A percentile compares a stretch with the other conserved stretches of the same genome.
These are phyloP conservation scores for Phytophthora agathidicida DNA, from an alignment of 352 stramenopile species.

Conservation along the genomic window DNA sequence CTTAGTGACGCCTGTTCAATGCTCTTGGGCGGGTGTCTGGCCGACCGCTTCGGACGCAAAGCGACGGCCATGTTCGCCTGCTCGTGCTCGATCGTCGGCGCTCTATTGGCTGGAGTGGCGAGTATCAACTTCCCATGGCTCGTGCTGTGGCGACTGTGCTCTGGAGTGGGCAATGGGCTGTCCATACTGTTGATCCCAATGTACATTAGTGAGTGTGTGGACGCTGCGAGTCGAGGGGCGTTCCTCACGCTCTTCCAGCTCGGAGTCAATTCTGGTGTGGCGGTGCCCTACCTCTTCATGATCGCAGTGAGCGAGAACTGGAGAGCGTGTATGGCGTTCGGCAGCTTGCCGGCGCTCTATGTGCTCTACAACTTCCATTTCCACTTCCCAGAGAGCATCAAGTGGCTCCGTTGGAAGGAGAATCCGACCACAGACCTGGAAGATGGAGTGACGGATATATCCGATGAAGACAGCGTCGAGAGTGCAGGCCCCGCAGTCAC, in stretches of 20 bases:
- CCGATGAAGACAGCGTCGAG: conserved; percentile 40
- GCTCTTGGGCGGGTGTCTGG: conserved; percentile 72
- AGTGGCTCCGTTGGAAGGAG: conserved; percentile 78
- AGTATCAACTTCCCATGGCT: conserved; percentile 68
- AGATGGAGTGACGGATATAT: conserved; percentile 40
- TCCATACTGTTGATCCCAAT: conserved; percentile 89
- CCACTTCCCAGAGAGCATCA: conserved; percentile 79
- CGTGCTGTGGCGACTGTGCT: conserved; percentile 72
- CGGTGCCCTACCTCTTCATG: conserved; percentile 86
- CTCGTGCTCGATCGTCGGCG: conserved; percentile 69
- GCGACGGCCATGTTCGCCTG: conserved; percentile 77
- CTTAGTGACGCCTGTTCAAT: conserved; percentile 84
- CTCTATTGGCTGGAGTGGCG: conserved; percentile 56
- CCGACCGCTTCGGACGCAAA: conserved; percentile 78
- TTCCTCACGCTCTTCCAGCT: conserved; percentile 86
- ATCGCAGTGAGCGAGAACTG: conserved; percentile 77
- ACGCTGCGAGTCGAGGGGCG: conserved; percentile 59
- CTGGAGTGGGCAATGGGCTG: conserved; percentile 80
- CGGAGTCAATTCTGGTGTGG: conserved; percentile 77
- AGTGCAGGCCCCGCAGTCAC: conserved; percentile 3
- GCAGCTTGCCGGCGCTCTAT: conserved; percentile 72
- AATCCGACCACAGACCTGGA: conserved; percentile 53
- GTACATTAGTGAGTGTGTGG: conserved; percentile 88
- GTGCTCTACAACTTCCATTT: conserved; percentile 80
- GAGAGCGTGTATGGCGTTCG: conserved; percentile 74